These are phyloP conservation scores for Spongospora subterranea DNA, from an alignment of 208 protist genomes.

Conservation along the genomic window DNA sequence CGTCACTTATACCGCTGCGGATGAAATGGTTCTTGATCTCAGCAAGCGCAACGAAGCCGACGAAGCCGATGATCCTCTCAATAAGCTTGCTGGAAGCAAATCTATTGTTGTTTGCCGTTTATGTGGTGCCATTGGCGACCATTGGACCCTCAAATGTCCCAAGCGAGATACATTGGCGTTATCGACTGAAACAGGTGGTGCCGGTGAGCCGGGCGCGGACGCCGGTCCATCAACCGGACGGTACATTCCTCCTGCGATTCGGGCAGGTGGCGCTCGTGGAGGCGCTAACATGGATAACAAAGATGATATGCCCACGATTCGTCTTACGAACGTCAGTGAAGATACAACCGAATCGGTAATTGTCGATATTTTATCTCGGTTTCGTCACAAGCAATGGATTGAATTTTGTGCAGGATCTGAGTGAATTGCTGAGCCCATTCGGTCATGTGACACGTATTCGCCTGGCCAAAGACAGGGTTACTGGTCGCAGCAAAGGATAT, in stretches of 20 bases:
- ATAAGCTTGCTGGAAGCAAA: slow-evolving; percentile 26
- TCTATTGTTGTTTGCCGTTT: slow-evolving; percentile 48
- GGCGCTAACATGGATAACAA: not conserved
- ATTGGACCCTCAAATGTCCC: slow-evolving; percentile 50
- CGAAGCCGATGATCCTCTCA: slow-evolving; percentile 52
- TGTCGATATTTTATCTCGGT: not conserved
- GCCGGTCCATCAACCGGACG: not conserved
- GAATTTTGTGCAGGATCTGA: not conserved
- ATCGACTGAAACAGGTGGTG: not conserved
- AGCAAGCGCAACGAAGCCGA: not conserved
- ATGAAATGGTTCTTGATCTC: slow-evolving; percentile 44
- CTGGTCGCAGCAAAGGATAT: slow-evolving; percentile 13
- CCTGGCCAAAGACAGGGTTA: slow-evolving; percentile 48
- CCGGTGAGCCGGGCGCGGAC: not conserved
- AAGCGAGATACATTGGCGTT: not conserved
- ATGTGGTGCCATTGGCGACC: slow-evolving; percentile 25
- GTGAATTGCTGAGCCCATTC: slow-evolving; percentile 29
- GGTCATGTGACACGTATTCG: slow-evolving; percentile 30
- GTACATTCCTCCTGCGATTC: not conserved
- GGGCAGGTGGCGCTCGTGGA: not conserved
- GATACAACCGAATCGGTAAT: slow-evolving; percentile 25
- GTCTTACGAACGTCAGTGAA: slow-evolving; percentile 38
- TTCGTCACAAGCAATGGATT: not conserved
- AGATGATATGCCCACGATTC: slow-evolving; percentile 52
- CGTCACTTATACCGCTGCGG: slow-evolving; percentile 35